phyloP scores from a whole-genome alignment of 1,284 basidiomycete genomes.

The Pterulicium gracile region DNA sequence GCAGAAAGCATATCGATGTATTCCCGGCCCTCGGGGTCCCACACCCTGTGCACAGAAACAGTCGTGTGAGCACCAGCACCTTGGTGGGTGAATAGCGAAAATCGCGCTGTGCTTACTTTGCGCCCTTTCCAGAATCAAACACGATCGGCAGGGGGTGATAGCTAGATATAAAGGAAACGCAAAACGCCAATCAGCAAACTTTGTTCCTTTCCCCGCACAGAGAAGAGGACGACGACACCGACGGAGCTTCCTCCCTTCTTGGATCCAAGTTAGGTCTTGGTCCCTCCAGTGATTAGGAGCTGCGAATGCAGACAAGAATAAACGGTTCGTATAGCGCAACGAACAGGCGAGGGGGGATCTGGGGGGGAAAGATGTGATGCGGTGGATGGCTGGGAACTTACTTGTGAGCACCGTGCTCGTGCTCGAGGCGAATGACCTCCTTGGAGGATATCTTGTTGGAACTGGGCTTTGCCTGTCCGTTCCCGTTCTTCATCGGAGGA shows the following conservation, averaged over 20 bases:
- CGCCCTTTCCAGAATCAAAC: conserved; percentile 84
- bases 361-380: background rate
- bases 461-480: background rate
- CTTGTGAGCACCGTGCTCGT: conserved; percentile 83
- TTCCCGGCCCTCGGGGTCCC: conserved; percentile 91
- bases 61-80: conserved; percentile 13
- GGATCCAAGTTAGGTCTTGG: background rate
- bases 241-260: background rate
- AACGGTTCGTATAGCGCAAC: background rate
- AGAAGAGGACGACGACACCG: background rate
- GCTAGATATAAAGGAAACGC: conserved; percentile 46
- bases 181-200: conserved; percentile 10
- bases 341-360: background rate
- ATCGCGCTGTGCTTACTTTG: conserved; percentile 51
- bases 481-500: background rate
- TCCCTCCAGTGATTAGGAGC: background rate
- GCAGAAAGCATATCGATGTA: conserved; percentile 97
- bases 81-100: conserved; percentile 20
- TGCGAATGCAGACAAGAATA: background rate
- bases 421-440: conserved; percentile 75
- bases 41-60: conserved; percentile 49
- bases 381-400: conserved; percentile 31
- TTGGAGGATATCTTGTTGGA: conserved; percentile 27
- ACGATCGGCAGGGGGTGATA: conserved; percentile 96
- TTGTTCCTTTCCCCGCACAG: background rate